phyloP scores from a whole-genome alignment of 2,329 filamentous ascomycete species.

The Colletotrichum salicis region DNA sequence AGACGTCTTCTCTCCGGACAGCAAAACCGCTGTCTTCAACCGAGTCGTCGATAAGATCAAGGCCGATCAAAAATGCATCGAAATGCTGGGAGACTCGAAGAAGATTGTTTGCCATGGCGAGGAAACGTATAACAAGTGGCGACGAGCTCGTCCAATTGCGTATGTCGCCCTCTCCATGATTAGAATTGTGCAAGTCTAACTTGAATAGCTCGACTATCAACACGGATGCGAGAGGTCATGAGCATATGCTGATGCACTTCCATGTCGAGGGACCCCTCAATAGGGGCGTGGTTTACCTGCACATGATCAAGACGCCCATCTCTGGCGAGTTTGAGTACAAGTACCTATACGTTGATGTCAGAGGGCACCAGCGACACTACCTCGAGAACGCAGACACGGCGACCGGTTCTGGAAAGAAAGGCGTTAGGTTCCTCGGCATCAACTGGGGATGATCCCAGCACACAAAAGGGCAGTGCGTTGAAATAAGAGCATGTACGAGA shows the following conservation, averaged over 20 bases:
- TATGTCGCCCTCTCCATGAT: constrained; percentile 45
- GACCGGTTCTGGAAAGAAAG: constrained; percentile 50
- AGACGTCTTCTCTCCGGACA: constrained; percentile 86
- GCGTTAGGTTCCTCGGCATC: constrained; percentile 70
- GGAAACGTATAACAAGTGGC: constrained; percentile 84
- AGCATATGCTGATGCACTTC: constrained; percentile 88
- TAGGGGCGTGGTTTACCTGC: constrained; percentile 78
- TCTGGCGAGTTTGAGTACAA: constrained; percentile 80
- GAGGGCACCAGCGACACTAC: constrained; percentile 73
- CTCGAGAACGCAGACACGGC: constrained; percentile 69
- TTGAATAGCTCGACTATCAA: constrained; percentile 69
- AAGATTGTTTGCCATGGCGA: constrained; percentile 87
- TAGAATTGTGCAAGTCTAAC: constrained; percentile 39
- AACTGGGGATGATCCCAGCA: constrained; percentile 59
- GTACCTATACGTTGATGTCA: constrained; percentile 83
- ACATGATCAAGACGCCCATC: constrained; percentile 77
- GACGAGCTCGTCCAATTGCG: constrained; percentile 71
- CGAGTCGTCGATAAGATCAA: constrained; percentile 84
- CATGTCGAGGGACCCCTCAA: constrained; percentile 83
- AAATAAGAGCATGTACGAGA: neutral
- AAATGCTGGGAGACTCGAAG: constrained; percentile 78
- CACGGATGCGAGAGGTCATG: constrained; percentile 78
- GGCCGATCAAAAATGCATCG: constrained; percentile 74
- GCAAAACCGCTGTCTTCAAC: constrained; percentile 89
- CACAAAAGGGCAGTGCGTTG: neutral